These are phyloP conservation scores for Grifola frondosa DNA, from an alignment of 1,284 basidiomycete genomes.

Conservation along the genomic window DNA sequence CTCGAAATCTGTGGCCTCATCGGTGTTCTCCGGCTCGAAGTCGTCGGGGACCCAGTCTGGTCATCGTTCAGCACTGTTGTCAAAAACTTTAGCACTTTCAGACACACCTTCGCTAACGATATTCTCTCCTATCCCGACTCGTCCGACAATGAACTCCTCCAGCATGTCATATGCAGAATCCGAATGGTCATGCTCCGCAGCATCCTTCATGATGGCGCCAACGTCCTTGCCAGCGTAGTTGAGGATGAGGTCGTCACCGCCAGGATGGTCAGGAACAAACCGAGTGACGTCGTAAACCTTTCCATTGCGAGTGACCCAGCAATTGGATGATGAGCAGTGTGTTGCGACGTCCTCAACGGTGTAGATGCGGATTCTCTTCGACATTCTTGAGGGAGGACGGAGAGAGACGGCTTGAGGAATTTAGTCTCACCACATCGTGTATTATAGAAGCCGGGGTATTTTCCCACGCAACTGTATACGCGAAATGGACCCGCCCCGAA, in stretches of 20 bases:
- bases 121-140: conserved; percentile 73
- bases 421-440: conserved; percentile 13
- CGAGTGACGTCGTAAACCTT: conserved; percentile 80
- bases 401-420: conserved; percentile 6
- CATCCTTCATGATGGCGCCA: conserved; percentile 79
- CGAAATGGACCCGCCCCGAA: too few species aligned
- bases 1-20: conserved; percentile 75
- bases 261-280: conserved; percentile 81
- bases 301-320: conserved; percentile 73
- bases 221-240: conserved; percentile 86
- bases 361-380: conserved; percentile 70
- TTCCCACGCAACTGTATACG: too few species aligned
- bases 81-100: too few species aligned
- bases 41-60: conserved; percentile 87
- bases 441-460: not conserved
- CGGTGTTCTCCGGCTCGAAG: conserved; percentile 87
- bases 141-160: conserved; percentile 83
- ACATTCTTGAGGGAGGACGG: conserved; percentile 36
- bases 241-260: conserved; percentile 82
- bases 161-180: conserved; percentile 92
- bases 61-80: conserved; percentile 1
- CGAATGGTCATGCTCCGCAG: conserved; percentile 89
- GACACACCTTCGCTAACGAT: conserved; percentile 79
- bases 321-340: conserved; percentile 58
- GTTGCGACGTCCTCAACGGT: conserved; percentile 66